Conservation (phyloP, 2,329 filamentous ascomycete species). For the Fusarium concolor region DNA sequence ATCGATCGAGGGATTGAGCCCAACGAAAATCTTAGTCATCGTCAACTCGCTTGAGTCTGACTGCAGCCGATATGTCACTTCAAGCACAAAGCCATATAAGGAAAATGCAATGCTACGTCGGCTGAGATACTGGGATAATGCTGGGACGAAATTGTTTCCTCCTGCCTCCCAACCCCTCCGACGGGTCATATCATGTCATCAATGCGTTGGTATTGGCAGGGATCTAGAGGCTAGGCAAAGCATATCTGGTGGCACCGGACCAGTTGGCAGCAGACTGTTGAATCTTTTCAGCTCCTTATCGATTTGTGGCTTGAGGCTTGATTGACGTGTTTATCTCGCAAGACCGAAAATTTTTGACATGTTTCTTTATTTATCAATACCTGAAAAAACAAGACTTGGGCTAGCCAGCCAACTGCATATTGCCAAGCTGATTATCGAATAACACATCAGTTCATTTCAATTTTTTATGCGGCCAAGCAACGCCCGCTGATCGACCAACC, state of each 20-base stretch:
- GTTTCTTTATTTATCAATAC: background rate
- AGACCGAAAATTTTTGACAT: background rate
- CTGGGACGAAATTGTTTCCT: background rate
- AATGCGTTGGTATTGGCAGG: background rate
- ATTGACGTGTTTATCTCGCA: background rate
- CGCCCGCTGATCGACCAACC: background rate
- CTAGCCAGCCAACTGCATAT: background rate
- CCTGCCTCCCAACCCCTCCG: background rate
- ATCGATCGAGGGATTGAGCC: too few species aligned
- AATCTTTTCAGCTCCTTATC: background rate
- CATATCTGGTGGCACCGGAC: too few species aligned
- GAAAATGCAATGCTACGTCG: conserved; percentile 13
- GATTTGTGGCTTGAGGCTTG: background rate
- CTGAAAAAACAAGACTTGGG: too few species aligned
- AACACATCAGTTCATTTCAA: background rate
- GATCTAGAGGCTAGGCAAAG: too few species aligned
- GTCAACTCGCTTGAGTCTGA: background rate
- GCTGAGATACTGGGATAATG: background rate
- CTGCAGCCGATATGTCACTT: background rate
- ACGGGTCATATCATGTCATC: background rate
- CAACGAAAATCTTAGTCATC: background rate
- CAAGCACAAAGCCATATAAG: background rate
- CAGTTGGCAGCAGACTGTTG: background rate
- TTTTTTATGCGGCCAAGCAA: background rate
- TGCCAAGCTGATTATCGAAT: background rate